A percentile compares a stretch with the other conserved stretches of the same genome.
These are phyloP conservation scores for Stentor coeruleus DNA, from an alignment of 73 alveolate genomes.

Conservation along the genomic window DNA sequence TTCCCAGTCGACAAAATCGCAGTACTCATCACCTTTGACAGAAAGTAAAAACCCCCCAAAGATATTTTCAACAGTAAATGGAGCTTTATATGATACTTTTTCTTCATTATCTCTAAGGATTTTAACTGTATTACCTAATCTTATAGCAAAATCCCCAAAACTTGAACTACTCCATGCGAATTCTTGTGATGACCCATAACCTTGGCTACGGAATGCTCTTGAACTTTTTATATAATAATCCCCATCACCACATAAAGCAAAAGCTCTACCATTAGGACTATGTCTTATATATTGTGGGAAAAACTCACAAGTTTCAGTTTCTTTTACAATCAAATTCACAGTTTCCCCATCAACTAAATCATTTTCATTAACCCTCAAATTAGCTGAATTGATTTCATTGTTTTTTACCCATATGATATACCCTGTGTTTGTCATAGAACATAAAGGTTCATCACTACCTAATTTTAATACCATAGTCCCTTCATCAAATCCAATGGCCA, in stretches of 20 bases:
- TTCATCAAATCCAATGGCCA: slow-evolving; percentile 98
- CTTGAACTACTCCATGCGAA: slow-evolving; percentile 52
- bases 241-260: slow-evolving; percentile 81
- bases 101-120: slow-evolving; percentile 29
- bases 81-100: slow-evolving; percentile 70
- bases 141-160: slow-evolving; percentile 67
- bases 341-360: slow-evolving; percentile 57
- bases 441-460: slow-evolving; percentile 97
- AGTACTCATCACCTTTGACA: slow-evolving; percentile 82
- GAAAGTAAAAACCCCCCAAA: slow-evolving; percentile 94
- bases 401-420: slow-evolving; percentile 76
- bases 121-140: slow-evolving; percentile 52
- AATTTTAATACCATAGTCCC: slow-evolving; percentile 97
- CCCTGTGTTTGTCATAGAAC: slow-evolving; percentile 55
- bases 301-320: slow-evolving; percentile 90
- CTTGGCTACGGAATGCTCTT: slow-evolving; percentile 52
- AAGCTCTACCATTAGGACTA: slow-evolving; percentile 94
- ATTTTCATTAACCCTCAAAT: slow-evolving; percentile 72
- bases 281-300: slow-evolving; percentile 89
- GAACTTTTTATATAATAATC: slow-evolving; percentile 15
- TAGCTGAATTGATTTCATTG: slow-evolving; percentile 77
- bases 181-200: slow-evolving; percentile 67
- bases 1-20: slow-evolving; percentile 69
- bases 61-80: slow-evolving; percentile 81
- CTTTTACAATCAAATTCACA: slow-evolving; percentile 55